These are phyloP conservation scores for Diaporthe eres DNA, from an alignment of 2,329 filamentous ascomycete species.

Conservation along the genomic window DNA sequence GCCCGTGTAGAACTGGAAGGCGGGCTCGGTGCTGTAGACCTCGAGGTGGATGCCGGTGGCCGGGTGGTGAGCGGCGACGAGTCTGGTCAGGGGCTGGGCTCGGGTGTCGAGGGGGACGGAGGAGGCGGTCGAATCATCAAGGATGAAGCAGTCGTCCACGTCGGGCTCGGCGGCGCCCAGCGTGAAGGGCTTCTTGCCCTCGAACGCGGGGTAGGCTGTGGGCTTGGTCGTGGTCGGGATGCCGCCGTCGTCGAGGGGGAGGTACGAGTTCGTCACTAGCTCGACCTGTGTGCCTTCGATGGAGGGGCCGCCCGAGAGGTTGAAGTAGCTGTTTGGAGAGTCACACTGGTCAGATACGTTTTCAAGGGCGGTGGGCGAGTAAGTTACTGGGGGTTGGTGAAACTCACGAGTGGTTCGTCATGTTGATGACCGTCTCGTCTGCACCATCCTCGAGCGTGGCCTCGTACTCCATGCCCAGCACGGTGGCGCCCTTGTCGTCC, in stretches of 20 bases:
- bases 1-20: conserved; percentile 97
- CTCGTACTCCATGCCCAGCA: conserved; percentile 91
- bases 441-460: conserved; percentile 83
- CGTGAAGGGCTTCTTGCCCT: conserved; percentile 77
- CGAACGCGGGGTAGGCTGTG: conserved; percentile 74
- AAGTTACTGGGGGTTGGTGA: not conserved
- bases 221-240: conserved; percentile 81
- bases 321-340: conserved; percentile 69
- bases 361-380: not conserved
- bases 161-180: conserved; percentile 80
- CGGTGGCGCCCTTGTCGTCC: conserved; percentile 69
- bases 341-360: not conserved
- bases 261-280: conserved; percentile 74
- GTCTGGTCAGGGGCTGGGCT: conserved; percentile 70
- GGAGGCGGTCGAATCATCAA: conserved; percentile 71
- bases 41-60: conserved; percentile 84
- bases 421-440: conserved; percentile 91
- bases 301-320: conserved; percentile 67
- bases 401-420: conserved; percentile 92
- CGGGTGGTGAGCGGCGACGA: conserved; percentile 82
- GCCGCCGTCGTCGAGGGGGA: conserved; percentile 79
- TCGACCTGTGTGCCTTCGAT: conserved; percentile 76
- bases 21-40: conserved; percentile 91
- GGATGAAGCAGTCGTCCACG: conserved; percentile 92
- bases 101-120: conserved; percentile 78